Percentiles rank a stretch among this genome's conserved stretches.
Evolutionary conservation across 108 stramenopile genomes (phyloP).

Genomic region (Pelagomonas calceolata): DNA sequence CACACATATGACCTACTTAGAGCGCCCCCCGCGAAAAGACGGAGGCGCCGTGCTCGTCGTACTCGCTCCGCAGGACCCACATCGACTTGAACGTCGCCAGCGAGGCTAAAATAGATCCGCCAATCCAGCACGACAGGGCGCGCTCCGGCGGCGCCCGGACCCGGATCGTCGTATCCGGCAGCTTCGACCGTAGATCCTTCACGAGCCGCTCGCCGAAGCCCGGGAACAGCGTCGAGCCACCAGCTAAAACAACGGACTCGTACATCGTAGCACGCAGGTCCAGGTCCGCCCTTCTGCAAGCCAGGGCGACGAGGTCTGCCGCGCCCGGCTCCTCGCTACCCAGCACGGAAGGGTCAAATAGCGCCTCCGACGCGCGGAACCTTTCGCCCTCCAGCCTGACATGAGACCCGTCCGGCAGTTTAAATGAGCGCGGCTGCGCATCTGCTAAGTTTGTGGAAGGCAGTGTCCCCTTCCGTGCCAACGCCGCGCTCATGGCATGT

Average conservation of each 20-base stretch:
- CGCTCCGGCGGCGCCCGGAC: slow-evolving; percentile 41
- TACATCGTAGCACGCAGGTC: slow-evolving; percentile 82
- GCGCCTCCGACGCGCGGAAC: slow-evolving; percentile 75
- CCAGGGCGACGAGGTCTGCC: slow-evolving; percentile 65
- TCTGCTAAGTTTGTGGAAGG: neutral
- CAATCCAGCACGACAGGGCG: slow-evolving; percentile 64
- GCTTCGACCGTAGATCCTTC: slow-evolving; percentile 51
- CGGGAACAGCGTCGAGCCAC: slow-evolving; percentile 80
- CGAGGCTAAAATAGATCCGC: slow-evolving; percentile 91
- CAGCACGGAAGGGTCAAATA: slow-evolving; percentile 82
- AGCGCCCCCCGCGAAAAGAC: slow-evolving; percentile 64
- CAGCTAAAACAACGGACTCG: slow-evolving; percentile 83
- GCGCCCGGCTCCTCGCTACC: slow-evolving; percentile 80
- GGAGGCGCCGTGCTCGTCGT: slow-evolving; percentile 77
- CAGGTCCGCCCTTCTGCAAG: slow-evolving; percentile 78
- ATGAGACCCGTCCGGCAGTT: slow-evolving; percentile 79
- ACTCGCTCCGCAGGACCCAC: slow-evolving; percentile 86
- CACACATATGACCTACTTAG: too few species aligned
- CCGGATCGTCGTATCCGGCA: slow-evolving; percentile 7
- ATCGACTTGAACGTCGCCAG: slow-evolving; percentile 93
- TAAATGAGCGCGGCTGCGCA: slow-evolving; percentile 23
- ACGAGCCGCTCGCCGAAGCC: slow-evolving; percentile 87
- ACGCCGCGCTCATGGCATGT: too few species aligned
- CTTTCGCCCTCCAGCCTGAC: slow-evolving; percentile 67
- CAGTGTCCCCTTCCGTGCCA: too few species aligned